Conservation (phyloP, 2,329 filamentous ascomycete species). For the Xylariaceae sp. region DNA sequence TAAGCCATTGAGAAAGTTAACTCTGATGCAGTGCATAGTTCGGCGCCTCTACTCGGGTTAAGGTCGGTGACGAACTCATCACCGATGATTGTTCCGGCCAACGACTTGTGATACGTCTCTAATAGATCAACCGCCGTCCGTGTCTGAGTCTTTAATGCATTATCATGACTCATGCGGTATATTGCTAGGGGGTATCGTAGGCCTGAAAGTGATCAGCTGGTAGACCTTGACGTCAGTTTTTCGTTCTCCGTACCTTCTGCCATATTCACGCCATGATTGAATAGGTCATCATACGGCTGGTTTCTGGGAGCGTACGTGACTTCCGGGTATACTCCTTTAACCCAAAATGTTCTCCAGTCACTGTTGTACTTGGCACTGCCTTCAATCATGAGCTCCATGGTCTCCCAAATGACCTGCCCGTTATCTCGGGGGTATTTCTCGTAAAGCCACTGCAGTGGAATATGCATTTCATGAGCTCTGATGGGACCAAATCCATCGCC, state of each 20-base stretch:
- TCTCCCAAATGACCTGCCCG: slow-evolving; percentile 42
- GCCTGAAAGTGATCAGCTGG: slow-evolving; percentile 29
- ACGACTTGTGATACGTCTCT: slow-evolving; percentile 43
- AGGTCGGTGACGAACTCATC: slow-evolving; percentile 45
- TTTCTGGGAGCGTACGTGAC: slow-evolving; percentile 32
- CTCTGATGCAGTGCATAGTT: slow-evolving; percentile 38
- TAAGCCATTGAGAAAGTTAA: slow-evolving; percentile 36
- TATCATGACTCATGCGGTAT: slow-evolving; percentile 44
- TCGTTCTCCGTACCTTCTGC: slow-evolving; percentile 41
- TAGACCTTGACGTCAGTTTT: background rate
- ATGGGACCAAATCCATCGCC: slow-evolving; percentile 39
- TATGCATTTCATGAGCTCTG: slow-evolving; percentile 44
- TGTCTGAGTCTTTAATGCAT: slow-evolving; percentile 40
- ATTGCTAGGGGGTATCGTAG: slow-evolving; percentile 45
- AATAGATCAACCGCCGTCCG: slow-evolving; percentile 42
- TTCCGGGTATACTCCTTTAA: slow-evolving; percentile 36
- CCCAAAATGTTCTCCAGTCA: slow-evolving; percentile 41
- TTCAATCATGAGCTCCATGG: slow-evolving; percentile 51
- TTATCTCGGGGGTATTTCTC: slow-evolving; percentile 40
- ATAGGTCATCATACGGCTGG: slow-evolving; percentile 38
- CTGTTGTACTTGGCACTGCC: slow-evolving; percentile 38
- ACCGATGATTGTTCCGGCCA: slow-evolving; percentile 46
- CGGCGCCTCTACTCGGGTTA: slow-evolving; percentile 40
- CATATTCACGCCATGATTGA: slow-evolving; percentile 47
- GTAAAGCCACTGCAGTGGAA: slow-evolving; percentile 45